Base-by-base conservation (phyloP, 306 rosid species). In the Cercis canadensis region DNA sequence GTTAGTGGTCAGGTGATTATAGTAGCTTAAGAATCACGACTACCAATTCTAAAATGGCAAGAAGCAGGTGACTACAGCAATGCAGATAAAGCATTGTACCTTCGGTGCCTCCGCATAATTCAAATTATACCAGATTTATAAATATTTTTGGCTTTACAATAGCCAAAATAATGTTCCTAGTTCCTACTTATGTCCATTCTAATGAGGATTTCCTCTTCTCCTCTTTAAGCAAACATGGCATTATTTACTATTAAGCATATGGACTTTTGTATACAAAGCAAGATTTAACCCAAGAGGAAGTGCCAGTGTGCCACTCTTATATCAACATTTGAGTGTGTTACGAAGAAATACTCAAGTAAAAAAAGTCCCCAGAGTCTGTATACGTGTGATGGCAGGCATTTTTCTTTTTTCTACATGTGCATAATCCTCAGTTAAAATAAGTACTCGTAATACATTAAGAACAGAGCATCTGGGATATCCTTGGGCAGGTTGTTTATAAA, bases 401-500 rank as follows among this genome's bases (percentile, higher is more conserved):
- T 49, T 24, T 24, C n/a, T n/a, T 24, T 24, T 67, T 34, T 62
- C 69, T 75, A 17, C 49, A 68, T 64, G 59, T 83, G 47, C 84
- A 65, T 73, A 58, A 16, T 53, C 46, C 62, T 67, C 17, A 43
- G 66, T 84, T 76, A 86, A 40, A 90, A 47, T 52, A 90, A 70
- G 83, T 84, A 84, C 56, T 90, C 95, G 8, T 83, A 79, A 68
- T 90, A 83, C 84, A 75, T 79, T 40, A 86, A 16, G 73, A 86
- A 90, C 55, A 90, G 66, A 47, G 87, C 87, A 67, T 84, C 90
- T 0, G 97, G 92, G 32, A 49, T 74, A 75, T 83, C 86, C 70
- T 80, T 81, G 13, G 97, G 96, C 11, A 92, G 83, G 57, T 68
- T 85, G 72, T 88, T 85, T 56, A 91, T 77, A 62, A 75, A 88